Conservation (phyloP, 352 stramenopile species). For the Globisporangium nagaii region DNA sequence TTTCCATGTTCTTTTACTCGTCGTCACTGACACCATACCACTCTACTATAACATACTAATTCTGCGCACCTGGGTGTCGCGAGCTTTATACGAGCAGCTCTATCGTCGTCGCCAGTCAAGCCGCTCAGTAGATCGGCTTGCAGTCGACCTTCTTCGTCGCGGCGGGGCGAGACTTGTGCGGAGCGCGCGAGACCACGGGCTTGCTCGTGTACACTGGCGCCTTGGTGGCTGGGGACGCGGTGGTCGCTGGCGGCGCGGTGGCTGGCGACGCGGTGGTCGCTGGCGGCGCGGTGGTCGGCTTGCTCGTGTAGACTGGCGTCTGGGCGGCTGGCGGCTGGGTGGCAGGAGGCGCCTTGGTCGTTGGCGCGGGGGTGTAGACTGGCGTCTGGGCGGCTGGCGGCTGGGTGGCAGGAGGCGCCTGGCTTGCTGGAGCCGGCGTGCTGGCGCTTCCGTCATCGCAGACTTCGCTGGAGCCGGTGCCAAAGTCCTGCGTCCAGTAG, state of each 20-base stretch:
- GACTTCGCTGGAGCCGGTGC: constrained; percentile 18
- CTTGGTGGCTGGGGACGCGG: neutral
- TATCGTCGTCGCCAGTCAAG: too few relatives aligned
- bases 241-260: neutral
- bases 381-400: neutral
- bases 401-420: neutral
- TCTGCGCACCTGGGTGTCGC: too few relatives aligned
- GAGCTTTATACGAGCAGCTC: too few relatives aligned
- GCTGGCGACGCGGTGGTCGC: neutral
- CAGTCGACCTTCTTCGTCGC: constrained; percentile 10
- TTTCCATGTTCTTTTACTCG: too few relatives aligned
- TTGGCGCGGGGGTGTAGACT: constrained; percentile 1
- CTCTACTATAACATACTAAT: too few relatives aligned
- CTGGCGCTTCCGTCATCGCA: constrained; percentile 1
- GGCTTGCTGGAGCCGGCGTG: neutral
- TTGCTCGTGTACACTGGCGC: neutral
- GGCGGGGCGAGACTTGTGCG: neutral
- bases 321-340: neutral
- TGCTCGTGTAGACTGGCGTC: neutral
- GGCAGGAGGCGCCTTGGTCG: neutral
- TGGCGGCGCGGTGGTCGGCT: neutral
- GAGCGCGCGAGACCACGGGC: neutral
- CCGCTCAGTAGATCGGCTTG: constrained; percentile 14
- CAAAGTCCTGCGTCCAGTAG: constrained; percentile 67
- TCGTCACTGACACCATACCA: too few relatives aligned